Evolutionary conservation across 768 basidiomycete genomes (phyloP), one percentile per base, ranked within the genome.

Genomic region (Sporobolomyces roseus): DNA sequence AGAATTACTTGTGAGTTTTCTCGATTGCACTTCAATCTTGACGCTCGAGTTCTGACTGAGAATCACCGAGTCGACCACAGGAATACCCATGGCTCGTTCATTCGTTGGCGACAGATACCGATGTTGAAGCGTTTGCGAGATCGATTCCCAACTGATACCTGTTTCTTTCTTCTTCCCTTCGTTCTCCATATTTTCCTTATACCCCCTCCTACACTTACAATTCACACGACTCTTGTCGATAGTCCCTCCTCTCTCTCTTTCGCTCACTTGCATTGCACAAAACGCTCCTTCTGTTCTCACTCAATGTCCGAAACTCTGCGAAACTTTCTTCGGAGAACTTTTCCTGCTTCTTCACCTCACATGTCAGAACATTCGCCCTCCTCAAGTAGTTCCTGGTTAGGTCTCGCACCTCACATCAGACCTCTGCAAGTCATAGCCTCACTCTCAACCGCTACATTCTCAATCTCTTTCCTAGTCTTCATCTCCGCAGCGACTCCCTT

Each of bases 51-150:
- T n/a, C 27, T 4, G 27, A 6, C 23, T 25, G 38, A 27, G 23
- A 45, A 19, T 41, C 17, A n/a, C 25, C 36, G 54, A 17, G 43
- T 17, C n/a, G n/a, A n/a, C n/a, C n/a, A 19, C 32, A 91, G 90
- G 85, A 85, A 80, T 84, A 88, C 71, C 77, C 82, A 27, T 92
- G 90, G 90, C 85, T 91, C 78, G 84, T 85, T 62, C 81, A 83
- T 54, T 84, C 88, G 12, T 81, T 82, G 74, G 78, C 79, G 25
- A 85, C 85, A 36, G 82, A 81, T 30, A 82, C 90, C 59, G 88
- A 92, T 78, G 81, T 91, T 62, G 86, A 88, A 78, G 85, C 83
- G 55, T 92, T 89, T 88, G 88, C 90, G 4, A 61, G 65, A 43
- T 55, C 73, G 10, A 71, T 74, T 30, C 75, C 70, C 23, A 35